Conservation (phyloP, 495 filamentous ascomycete species). For the Podospora comata region DNA sequence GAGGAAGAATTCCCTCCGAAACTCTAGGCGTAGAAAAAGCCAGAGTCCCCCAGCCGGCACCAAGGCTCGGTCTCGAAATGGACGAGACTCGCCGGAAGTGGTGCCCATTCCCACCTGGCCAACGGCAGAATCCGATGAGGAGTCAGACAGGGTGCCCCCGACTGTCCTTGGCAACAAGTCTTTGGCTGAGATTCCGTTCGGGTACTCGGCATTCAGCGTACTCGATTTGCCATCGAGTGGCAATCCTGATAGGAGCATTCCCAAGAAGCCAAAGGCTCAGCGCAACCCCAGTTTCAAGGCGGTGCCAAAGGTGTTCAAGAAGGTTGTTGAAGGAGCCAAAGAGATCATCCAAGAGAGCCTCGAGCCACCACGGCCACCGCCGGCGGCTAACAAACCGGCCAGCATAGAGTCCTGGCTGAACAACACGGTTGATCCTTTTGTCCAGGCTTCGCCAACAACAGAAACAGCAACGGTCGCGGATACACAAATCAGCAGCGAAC, state of each 20-base stretch:
- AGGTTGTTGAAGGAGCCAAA: conserved; percentile 52
- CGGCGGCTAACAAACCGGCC: conserved; percentile 43
- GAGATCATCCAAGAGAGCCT: conserved; percentile 53
- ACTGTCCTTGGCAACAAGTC: conserved; percentile 45
- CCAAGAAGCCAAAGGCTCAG: conserved; percentile 44
- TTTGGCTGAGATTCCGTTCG: conserved; percentile 53
- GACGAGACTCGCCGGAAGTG: conserved; percentile 8
- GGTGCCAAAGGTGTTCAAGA: conserved; percentile 54
- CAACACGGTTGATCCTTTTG: conserved; percentile 52
- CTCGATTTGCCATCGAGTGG: conserved; percentile 49
- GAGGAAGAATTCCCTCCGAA: conserved; percentile 19
- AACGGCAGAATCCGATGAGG: conserved; percentile 11
- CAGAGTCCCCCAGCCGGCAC: conserved; percentile 21
- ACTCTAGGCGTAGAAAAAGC: conserved; percentile 17
- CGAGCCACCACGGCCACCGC: conserved; percentile 46
- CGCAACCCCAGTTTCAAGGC: conserved; percentile 48
- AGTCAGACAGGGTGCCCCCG: conserved; percentile 36
- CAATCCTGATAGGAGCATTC: conserved; percentile 35
- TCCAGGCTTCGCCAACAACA: conserved; percentile 46
- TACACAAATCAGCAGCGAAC: neutral
- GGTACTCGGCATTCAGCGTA: conserved; percentile 57
- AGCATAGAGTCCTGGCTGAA: conserved; percentile 78
- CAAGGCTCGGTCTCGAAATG: neutral
- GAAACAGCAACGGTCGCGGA: conserved; percentile 12
- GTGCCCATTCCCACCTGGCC: neutral